These are phyloP conservation scores for Colletotrichum godetiae DNA, from an alignment of 2,329 filamentous ascomycete species.

Conservation along the genomic window DNA sequence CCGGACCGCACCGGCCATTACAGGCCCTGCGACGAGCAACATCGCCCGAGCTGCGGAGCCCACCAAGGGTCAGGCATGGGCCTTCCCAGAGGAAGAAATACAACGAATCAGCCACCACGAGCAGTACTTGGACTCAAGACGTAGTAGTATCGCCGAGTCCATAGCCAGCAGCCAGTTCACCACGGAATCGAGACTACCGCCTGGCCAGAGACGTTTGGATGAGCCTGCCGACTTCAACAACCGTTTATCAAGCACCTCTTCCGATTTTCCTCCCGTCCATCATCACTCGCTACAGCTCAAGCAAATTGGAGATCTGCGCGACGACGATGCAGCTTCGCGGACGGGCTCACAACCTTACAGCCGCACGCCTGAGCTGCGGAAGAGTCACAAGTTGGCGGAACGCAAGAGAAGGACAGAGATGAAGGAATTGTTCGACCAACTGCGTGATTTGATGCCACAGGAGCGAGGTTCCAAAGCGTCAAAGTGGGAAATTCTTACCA, in stretches of 20 bases:
- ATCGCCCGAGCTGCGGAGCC: constrained; percentile 80
- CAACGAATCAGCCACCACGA: constrained; percentile 60
- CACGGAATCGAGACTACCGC: constrained; percentile 76
- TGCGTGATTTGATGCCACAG: constrained; percentile 82
- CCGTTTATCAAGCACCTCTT: constrained; percentile 61
- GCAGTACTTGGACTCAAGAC: constrained; percentile 72
- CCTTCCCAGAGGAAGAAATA: constrained; percentile 80
- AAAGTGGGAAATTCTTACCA: constrained; percentile 90
- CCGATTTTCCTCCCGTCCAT: constrained; percentile 71
- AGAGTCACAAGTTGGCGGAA: constrained; percentile 88
- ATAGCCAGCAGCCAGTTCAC: constrained; percentile 85
- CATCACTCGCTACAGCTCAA: constrained; percentile 83
- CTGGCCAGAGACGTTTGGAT: constrained; percentile 78
- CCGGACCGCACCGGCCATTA: constrained; percentile 80
- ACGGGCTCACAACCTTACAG: constrained; percentile 80
- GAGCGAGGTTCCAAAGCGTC: constrained; percentile 86
- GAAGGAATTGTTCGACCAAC: constrained; percentile 87
- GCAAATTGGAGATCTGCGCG: constrained; percentile 74
- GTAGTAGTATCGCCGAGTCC: constrained; percentile 82
- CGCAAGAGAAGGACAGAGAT: constrained; percentile 87
- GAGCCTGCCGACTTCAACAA: constrained; percentile 62
- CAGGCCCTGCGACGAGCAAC: constrained; percentile 72
- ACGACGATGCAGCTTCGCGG: constrained; percentile 64
- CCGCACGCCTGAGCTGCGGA: constrained; percentile 81
- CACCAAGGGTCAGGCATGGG: constrained; percentile 86